Conservation (phyloP, 2,329 filamentous ascomycete genomes). For the Sodiomyces alkalinus region DNA sequence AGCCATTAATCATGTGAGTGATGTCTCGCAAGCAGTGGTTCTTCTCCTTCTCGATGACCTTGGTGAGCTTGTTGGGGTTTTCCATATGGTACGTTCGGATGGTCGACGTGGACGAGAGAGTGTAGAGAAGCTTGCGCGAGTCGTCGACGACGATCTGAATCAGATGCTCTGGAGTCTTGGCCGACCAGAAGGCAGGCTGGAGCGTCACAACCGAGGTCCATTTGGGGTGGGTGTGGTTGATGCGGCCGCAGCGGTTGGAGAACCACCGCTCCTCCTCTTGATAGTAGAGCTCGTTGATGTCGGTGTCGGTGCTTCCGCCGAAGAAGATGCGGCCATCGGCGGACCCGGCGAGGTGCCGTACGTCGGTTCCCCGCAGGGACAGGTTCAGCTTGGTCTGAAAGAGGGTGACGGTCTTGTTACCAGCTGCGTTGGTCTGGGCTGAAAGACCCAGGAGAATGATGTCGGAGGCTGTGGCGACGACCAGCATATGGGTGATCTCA, state of each 20-base stretch:
- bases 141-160: slow-evolving; percentile 78
- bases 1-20: slow-evolving; percentile 63
- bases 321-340: slow-evolving; percentile 89
- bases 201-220: slow-evolving; percentile 48
- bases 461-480: slow-evolving; percentile 74
- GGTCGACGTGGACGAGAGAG: slow-evolving; percentile 72
- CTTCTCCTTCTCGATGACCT: slow-evolving; percentile 51
- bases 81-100: slow-evolving; percentile 88
- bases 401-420: slow-evolving; percentile 57
- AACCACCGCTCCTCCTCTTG: slow-evolving; percentile 98
- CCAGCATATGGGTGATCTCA: slow-evolving; percentile 74
- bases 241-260: slow-evolving; percentile 69
- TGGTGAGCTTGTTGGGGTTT: slow-evolving; percentile 40
- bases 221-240: slow-evolving; percentile 70
- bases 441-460: slow-evolving; percentile 79
- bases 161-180: slow-evolving; percentile 46
- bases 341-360: slow-evolving; percentile 67
- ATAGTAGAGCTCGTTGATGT: slow-evolving; percentile 88
- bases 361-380: slow-evolving; percentile 58
- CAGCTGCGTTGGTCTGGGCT: slow-evolving; percentile 49
- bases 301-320: slow-evolving; percentile 62
- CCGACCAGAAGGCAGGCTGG: slow-evolving; percentile 32
- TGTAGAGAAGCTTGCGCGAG: slow-evolving; percentile 76
- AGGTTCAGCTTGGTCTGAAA: slow-evolving; percentile 84
- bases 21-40: slow-evolving; percentile 54